These are phyloP conservation scores for Paramecium pentaurelia DNA, from an alignment of 73 alveolate genomes.

Conservation along the genomic window DNA sequence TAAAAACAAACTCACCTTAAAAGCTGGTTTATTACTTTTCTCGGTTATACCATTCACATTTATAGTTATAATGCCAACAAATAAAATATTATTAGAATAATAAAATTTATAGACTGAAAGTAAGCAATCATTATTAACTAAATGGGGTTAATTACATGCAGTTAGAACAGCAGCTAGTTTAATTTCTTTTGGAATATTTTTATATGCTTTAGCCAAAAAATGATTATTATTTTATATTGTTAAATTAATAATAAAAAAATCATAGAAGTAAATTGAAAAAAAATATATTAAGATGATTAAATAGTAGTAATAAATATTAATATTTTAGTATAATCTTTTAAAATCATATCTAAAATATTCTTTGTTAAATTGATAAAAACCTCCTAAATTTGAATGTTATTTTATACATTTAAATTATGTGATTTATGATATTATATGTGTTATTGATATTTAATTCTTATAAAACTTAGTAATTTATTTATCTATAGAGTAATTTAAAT, in stretches of 20 bases:
- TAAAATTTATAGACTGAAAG: not conserved
- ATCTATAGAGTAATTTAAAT: not conserved
- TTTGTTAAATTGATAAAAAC: too few relatives aligned
- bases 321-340: too few relatives aligned
- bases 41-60: slow-evolving; percentile 40
- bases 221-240: not conserved
- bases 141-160: slow-evolving; percentile 52
- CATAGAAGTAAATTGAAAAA: too few relatives aligned
- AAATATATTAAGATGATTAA: too few relatives aligned
- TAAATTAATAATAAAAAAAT: too few relatives aligned
- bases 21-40: not conserved
- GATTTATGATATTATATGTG: too few relatives aligned
- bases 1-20: not conserved
- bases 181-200: slow-evolving; percentile 43
- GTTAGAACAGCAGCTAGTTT: slow-evolving; percentile 36
- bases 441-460: not conserved
- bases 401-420: too few relatives aligned
- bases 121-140: not conserved
- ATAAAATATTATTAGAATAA: not conserved
- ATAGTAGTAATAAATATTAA: too few relatives aligned
- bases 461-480: not conserved
- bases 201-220: slow-evolving; percentile 3
- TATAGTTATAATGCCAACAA: slow-evolving; percentile 13
- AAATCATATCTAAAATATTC: too few relatives aligned
- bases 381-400: too few relatives aligned